These are phyloP conservation scores for Phanerodontia chrysosporium DNA, from an alignment of 768 basidiomycete species.

Conservation along the genomic window DNA sequence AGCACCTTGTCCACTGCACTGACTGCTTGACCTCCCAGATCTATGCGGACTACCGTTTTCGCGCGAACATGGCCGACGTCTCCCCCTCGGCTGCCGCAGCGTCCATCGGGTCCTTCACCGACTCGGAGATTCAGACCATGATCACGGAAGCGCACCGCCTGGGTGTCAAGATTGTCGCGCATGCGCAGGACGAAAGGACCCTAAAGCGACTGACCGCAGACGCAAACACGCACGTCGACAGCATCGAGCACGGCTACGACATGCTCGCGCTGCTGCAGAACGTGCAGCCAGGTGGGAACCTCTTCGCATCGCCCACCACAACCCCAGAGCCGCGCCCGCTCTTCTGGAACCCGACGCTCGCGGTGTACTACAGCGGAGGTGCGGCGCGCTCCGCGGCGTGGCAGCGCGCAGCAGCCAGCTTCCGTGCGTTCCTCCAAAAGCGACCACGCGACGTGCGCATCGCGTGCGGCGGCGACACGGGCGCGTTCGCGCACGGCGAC, in stretches of 20 bases:
- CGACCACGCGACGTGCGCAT: conserved; percentile 36
- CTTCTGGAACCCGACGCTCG: conserved; percentile 58
- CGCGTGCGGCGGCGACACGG: conserved; percentile 64
- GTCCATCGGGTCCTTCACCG: conserved; percentile 41
- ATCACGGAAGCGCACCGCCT: conserved; percentile 47
- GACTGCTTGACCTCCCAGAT: conserved; percentile 31
- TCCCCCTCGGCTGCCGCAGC: conserved; percentile 31
- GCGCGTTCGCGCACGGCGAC: conserved; percentile 55
- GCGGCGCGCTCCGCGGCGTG: conserved; percentile 25
- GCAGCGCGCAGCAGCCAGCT: conserved; percentile 35
- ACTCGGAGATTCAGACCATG: conserved; percentile 43
- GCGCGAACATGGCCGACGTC: conserved; percentile 41
- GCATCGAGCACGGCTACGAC: conserved; percentile 52
- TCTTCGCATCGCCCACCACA: conserved; percentile 2
- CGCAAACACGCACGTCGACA: conserved; percentile 35
- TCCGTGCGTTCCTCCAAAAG: conserved; percentile 40
- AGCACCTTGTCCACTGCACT: background rate
- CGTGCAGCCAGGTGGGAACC: background rate
- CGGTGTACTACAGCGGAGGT: conserved; percentile 36
- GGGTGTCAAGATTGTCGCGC: conserved; percentile 57
- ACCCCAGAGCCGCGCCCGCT: conserved; percentile 20
- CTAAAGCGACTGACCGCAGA: background rate
- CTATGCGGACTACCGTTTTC: conserved; percentile 56
- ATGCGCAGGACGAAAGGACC: conserved; percentile 30
- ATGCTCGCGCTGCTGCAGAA: conserved; percentile 17